A percentile compares a stretch with the other conserved stretches of the same genome.
phyloP scores from a whole-genome alignment of 208 protist genomes.

The Wallacemonas sp. region DNA sequence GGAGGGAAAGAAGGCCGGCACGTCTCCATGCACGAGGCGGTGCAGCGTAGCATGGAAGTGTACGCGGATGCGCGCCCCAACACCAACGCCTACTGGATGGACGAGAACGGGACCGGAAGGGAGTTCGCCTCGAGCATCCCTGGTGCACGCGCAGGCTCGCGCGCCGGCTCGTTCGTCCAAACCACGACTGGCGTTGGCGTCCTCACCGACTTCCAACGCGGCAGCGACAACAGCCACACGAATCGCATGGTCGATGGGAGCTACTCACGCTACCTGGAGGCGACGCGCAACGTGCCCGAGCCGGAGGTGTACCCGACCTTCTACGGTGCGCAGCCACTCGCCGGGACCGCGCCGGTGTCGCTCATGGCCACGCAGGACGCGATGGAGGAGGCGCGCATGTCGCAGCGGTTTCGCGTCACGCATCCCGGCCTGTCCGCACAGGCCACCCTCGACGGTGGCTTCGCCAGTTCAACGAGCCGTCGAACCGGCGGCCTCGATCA shows the following conservation, averaged over 20 bases:
- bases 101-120: neutral
- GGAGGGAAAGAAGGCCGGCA: no score
- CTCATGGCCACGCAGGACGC: neutral
- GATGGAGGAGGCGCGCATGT: constrained; percentile 11
- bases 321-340: constrained; percentile 32
- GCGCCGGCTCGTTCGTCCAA: constrained; percentile 5
- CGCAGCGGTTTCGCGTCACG: constrained; percentile 1
- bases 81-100: neutral
- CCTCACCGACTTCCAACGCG: constrained; percentile 47
- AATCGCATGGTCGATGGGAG: constrained; percentile 70
- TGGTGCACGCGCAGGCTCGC: neutral
- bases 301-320: constrained; percentile 36
- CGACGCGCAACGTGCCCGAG: constrained; percentile 38
- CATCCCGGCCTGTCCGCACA: neutral
- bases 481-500: constrained; percentile 1
- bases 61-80: constrained; percentile 3
- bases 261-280: constrained; percentile 74
- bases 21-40: constrained; percentile 6
- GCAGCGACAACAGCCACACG: constrained; percentile 69
- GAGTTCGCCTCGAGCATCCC: neutral
- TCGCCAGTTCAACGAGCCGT: neutral
- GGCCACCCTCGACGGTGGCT: neutral
- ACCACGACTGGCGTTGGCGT: constrained; percentile 2
- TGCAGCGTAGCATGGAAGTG: constrained; percentile 10
- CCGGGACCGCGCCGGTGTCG: constrained; percentile 36